These are phyloP conservation scores for Monosporascus sp. DNA, from an alignment of 2,329 filamentous ascomycete genomes.

Conservation along the genomic window DNA sequence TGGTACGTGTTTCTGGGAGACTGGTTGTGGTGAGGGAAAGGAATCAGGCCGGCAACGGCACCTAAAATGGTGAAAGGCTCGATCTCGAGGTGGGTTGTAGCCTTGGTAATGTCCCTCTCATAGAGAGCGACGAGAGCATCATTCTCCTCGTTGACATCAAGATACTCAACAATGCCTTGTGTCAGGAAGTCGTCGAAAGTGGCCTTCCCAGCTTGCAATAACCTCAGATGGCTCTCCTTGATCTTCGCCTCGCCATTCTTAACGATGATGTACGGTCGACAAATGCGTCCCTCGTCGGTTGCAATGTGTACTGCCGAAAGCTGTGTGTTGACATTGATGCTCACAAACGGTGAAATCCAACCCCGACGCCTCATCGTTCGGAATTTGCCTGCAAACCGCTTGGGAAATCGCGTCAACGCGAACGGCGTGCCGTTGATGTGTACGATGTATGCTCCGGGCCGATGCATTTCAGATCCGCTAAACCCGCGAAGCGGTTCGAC, in stretches of 20 bases:
- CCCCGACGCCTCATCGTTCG: constrained; percentile 82
- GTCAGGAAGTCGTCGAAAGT: constrained; percentile 93
- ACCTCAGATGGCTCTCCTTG: constrained; percentile 69
- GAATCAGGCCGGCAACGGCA: constrained; percentile 91
- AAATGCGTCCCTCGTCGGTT: constrained; percentile 95
- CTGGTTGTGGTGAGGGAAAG: constrained; percentile 98
- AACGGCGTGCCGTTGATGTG: constrained; percentile 95
- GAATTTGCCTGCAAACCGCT: constrained; percentile 80
- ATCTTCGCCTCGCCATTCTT: constrained; percentile 82
- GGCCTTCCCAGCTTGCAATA: constrained; percentile 76
- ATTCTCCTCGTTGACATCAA: constrained; percentile 98
- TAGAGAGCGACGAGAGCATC: constrained; percentile 90
- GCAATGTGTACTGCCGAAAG: constrained; percentile 90
- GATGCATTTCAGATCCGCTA: constrained; percentile 79
- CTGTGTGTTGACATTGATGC: constrained; percentile 92
- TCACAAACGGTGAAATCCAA: constrained; percentile 91
- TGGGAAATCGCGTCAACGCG: constrained; percentile 79
- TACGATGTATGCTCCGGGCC: constrained; percentile 77
- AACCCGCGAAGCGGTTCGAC: constrained; percentile 69
- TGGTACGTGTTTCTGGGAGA: constrained; percentile 98
- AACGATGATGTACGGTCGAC: constrained; percentile 90
- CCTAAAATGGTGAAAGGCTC: constrained; percentile 96
- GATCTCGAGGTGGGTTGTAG: constrained; percentile 92
- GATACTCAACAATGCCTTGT: constrained; percentile 86
- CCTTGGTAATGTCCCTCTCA: constrained; percentile 74